phyloP scores from a whole-genome alignment of 371 early-diverging fungal genomes.

The Apophysomyces variabilis region DNA sequence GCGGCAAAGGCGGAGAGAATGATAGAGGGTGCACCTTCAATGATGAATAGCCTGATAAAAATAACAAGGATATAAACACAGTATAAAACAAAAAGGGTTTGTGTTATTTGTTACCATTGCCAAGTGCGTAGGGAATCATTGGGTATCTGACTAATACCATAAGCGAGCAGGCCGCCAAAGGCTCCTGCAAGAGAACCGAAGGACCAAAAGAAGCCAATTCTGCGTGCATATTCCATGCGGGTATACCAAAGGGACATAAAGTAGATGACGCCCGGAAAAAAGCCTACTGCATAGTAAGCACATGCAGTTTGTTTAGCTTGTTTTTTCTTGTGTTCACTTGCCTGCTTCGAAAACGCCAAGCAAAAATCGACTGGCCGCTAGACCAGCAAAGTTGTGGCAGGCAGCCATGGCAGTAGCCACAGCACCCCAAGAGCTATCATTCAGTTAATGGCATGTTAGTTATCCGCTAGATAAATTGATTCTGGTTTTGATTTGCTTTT shows the following conservation, averaged over 20 bases:
- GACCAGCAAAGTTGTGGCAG: conserved; percentile 27
- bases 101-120: conserved; percentile 37
- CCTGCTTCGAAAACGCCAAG: conserved; percentile 31
- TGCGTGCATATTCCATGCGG: conserved; percentile 42
- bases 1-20: conserved; percentile 40
- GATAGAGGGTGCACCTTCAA: conserved; percentile 56
- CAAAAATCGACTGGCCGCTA: conserved; percentile 20
- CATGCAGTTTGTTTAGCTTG: background rate
- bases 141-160: conserved; percentile 40
- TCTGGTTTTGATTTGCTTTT: conserved; percentile 15
- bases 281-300: conserved; percentile 10
- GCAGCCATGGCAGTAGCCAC: conserved; percentile 31
- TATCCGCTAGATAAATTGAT: background rate
- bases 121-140: conserved; percentile 34
- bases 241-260: conserved; percentile 51
- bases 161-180: conserved; percentile 37
- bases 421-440: conserved; percentile 34
- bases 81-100: background rate
- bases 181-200: conserved; percentile 49
- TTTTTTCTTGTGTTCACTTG: background rate
- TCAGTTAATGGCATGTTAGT: background rate
- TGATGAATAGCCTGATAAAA: conserved; percentile 56
- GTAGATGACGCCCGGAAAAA: conserved; percentile 38
- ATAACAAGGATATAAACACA: background rate
- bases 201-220: conserved; percentile 49